Evolutionary conservation across 1,139 yeast genomes (phyloP).

Genomic region (Geotrichum carabidarum): DNA sequence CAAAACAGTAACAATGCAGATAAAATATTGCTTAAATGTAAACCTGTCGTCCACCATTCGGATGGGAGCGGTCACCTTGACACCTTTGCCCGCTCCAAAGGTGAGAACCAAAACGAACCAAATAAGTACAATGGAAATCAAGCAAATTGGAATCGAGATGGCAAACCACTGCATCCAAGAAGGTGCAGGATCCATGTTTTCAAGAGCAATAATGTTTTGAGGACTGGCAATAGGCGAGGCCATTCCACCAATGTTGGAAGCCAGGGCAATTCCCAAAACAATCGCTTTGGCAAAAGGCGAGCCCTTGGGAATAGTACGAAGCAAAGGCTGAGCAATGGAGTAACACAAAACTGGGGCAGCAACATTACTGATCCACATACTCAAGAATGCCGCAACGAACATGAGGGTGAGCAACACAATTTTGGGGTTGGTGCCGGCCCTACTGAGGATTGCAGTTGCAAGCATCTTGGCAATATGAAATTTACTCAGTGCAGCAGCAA

Average conservation of each 20-base stretch:
- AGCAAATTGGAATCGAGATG: constrained; percentile 73
- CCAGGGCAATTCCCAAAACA: constrained; percentile 83
- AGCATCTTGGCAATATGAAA: constrained; percentile 81
- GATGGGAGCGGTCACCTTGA: constrained; percentile 52
- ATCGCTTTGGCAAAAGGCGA: constrained; percentile 77
- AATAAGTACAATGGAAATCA: constrained; percentile 55
- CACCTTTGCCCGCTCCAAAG: constrained; percentile 52
- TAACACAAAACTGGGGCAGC: constrained; percentile 93
- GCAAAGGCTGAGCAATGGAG: constrained; percentile 81
- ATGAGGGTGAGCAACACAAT: constrained; percentile 70
- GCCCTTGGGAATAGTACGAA: constrained; percentile 73
- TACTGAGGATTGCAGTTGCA: constrained; percentile 72
- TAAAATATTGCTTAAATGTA: constrained; percentile 67
- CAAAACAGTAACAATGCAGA: constrained; percentile 55
- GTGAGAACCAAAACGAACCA: constrained; percentile 69
- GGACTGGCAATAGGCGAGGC: constrained; percentile 95
- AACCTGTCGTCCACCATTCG: constrained; percentile 56
- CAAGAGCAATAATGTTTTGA: constrained; percentile 84
- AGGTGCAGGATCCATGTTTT: constrained; percentile 82
- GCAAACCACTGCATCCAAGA: constrained; percentile 96
- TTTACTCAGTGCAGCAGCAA: constrained; percentile 90
- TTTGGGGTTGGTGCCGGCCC: constrained; percentile 83
- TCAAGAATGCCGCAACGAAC: constrained; percentile 76
- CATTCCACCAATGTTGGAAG: constrained; percentile 93
- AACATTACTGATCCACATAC: constrained; percentile 95